Evolutionary conservation across 306 rosid species (phyloP).

Genomic region (Cyclanthera cordifolia): DNA sequence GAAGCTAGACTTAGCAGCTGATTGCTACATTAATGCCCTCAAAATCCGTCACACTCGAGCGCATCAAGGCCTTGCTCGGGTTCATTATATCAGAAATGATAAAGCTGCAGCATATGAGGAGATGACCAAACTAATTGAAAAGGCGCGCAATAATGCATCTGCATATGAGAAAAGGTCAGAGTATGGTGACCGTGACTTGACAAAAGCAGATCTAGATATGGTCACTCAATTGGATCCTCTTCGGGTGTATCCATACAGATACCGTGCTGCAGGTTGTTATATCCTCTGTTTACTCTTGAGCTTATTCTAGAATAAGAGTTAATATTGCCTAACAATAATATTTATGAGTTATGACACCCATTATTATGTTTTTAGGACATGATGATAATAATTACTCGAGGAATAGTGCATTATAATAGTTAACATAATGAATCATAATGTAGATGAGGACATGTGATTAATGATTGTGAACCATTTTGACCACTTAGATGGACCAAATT

Average conservation of each 20-base stretch:
- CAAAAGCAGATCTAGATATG: constrained; percentile 71
- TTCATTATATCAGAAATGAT: constrained; percentile 51
- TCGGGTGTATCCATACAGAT: constrained; percentile 86
- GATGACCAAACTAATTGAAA: constrained; percentile 72
- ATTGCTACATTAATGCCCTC: constrained; percentile 81
- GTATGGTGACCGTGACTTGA: constrained; percentile 71
- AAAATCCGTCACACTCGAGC: constrained; percentile 84
- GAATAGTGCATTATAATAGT: background rate
- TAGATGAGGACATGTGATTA: background rate
- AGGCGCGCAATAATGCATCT: constrained; percentile 61
- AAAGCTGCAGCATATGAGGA: constrained; percentile 67
- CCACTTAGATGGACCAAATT: background rate
- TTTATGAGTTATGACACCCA: background rate
- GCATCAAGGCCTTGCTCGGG: constrained; percentile 94
- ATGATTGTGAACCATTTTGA: background rate
- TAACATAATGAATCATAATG: background rate
- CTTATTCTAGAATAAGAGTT: background rate
- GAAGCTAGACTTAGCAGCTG: constrained; percentile 65
- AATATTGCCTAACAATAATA: background rate
- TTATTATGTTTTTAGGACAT: background rate
- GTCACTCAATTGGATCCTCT: constrained; percentile 78
- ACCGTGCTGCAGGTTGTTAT: constrained; percentile 84
- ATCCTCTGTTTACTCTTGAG: background rate
- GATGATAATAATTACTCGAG: constrained; percentile 4
- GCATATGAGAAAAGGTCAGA: constrained; percentile 90